Conservation (phyloP, 1,284 basidiomycete species). For the Moesziomyces globuligerus region DNA sequence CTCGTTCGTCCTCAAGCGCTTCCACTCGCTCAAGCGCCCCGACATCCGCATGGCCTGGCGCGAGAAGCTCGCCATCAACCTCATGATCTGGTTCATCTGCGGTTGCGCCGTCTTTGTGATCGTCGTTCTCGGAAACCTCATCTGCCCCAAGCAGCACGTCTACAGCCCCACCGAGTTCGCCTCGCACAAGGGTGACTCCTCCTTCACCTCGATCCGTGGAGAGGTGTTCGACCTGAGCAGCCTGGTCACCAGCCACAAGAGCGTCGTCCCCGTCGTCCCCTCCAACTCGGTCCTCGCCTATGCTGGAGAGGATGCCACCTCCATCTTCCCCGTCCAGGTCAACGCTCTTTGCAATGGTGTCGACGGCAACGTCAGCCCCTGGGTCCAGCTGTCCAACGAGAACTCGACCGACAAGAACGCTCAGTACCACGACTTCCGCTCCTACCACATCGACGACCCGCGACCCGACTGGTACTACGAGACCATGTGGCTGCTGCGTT, state of each 20-base stretch:
- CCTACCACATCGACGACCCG: slow-evolving; percentile 77
- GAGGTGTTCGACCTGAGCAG: slow-evolving; percentile 84
- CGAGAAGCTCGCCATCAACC: slow-evolving; percentile 93
- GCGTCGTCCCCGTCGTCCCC: slow-evolving; percentile 80
- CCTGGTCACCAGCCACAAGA: slow-evolving; percentile 71
- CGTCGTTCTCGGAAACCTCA: slow-evolving; percentile 83
- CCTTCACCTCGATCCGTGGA: slow-evolving; percentile 84
- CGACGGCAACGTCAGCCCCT: slow-evolving; percentile 82
- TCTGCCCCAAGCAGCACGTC: slow-evolving; percentile 94
- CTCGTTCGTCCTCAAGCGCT: slow-evolving; percentile 75
- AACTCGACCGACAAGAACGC: slow-evolving; percentile 81
- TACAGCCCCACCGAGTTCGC: slow-evolving; percentile 82
- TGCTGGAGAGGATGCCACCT: slow-evolving; percentile 79
- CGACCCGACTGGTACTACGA: slow-evolving; percentile 98
- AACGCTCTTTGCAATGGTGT: slow-evolving; percentile 91
- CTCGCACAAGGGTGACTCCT: slow-evolving; percentile 78
- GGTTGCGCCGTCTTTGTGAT: slow-evolving; percentile 90
- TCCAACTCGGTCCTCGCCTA: slow-evolving; percentile 81
- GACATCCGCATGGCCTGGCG: slow-evolving; percentile 97
- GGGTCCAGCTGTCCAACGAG: slow-evolving; percentile 79
- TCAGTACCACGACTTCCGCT: slow-evolving; percentile 93
- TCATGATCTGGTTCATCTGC: slow-evolving; percentile 93
- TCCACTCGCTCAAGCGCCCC: slow-evolving; percentile 90
- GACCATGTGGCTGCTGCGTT: slow-evolving; percentile 77
- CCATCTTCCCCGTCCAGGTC: slow-evolving; percentile 95